Percentiles rank a stretch among this genome's conserved stretches.
Conservation (phyloP, 306 rosid genomes). For the Rosa multiflora region DNA sequence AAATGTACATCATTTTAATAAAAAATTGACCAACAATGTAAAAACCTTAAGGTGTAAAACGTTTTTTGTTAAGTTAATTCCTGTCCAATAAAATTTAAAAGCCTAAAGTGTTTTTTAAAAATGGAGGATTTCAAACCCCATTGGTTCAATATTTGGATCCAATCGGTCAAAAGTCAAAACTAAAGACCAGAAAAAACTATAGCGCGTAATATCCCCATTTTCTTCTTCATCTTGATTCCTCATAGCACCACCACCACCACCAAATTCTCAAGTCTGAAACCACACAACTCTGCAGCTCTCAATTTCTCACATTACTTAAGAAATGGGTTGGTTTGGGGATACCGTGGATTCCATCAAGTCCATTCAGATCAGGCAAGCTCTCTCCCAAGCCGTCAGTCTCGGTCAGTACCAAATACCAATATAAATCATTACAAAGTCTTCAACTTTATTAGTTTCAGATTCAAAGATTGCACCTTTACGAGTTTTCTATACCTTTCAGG, state of each 20-base stretch:
- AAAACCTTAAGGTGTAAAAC: too few relatives aligned
- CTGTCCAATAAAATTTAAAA: neutral
- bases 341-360: constrained; percentile 52
- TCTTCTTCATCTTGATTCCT: neutral
- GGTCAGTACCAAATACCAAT: constrained; percentile 30
- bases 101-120: too few relatives aligned
- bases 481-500: constrained; percentile 39
- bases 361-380: constrained; percentile 48
- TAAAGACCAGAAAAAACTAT: neutral
- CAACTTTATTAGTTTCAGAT: neutral
- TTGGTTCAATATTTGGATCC: neutral
- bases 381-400: constrained; percentile 49
- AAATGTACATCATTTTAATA: neutral
- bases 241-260: neutral
- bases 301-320: neutral
- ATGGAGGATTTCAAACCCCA: neutral
- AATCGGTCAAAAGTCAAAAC: neutral
- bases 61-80: too few relatives aligned
- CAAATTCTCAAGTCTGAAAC: neutral
- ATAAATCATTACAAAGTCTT: neutral
- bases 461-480: constrained; percentile 1
- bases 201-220: neutral
- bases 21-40: too few relatives aligned
- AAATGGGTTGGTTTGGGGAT: constrained; percentile 61
- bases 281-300: neutral